These are phyloP conservation scores for Podospora didyma DNA, from an alignment of 495 filamentous ascomycete genomes.

Conservation along the genomic window DNA sequence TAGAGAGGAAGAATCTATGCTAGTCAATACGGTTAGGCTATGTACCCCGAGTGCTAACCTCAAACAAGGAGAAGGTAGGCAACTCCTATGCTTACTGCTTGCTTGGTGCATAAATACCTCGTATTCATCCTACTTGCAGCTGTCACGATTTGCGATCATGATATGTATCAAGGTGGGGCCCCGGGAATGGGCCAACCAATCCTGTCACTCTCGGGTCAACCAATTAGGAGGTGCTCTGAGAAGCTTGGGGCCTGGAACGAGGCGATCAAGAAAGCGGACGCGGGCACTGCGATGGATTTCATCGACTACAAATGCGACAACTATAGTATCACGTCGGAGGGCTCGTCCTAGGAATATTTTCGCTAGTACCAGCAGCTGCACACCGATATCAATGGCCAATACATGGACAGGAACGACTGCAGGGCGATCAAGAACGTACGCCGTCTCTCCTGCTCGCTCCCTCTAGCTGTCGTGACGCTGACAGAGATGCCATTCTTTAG, in stretches of 20 bases:
- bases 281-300: slow-evolving; percentile 24
- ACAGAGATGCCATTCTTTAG: slow-evolving; percentile 10
- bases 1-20: too few relatives aligned
- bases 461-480: background rate
- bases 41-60: too few relatives aligned
- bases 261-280: slow-evolving; percentile 15
- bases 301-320: slow-evolving; percentile 20
- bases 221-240: too few relatives aligned
- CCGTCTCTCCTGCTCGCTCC: slow-evolving; percentile 13
- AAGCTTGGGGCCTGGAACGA: slow-evolving; percentile 13
- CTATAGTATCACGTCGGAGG: slow-evolving; percentile 14
- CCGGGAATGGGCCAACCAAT: too few relatives aligned
- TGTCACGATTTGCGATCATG: too few relatives aligned
- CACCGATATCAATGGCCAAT: slow-evolving; percentile 15
- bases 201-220: too few relatives aligned
- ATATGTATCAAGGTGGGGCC: too few relatives aligned
- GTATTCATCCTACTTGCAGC: too few relatives aligned
- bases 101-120: too few relatives aligned
- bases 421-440: slow-evolving; percentile 35
- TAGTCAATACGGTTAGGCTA: too few relatives aligned
- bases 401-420: slow-evolving; percentile 23
- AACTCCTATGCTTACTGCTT: too few relatives aligned
- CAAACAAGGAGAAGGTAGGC: too few relatives aligned
- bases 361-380: slow-evolving; percentile 25
- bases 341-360: slow-evolving; percentile 18